Conservation (phyloP, 805 yeast genomes). For the Tetrapisispora fleetii region DNA sequence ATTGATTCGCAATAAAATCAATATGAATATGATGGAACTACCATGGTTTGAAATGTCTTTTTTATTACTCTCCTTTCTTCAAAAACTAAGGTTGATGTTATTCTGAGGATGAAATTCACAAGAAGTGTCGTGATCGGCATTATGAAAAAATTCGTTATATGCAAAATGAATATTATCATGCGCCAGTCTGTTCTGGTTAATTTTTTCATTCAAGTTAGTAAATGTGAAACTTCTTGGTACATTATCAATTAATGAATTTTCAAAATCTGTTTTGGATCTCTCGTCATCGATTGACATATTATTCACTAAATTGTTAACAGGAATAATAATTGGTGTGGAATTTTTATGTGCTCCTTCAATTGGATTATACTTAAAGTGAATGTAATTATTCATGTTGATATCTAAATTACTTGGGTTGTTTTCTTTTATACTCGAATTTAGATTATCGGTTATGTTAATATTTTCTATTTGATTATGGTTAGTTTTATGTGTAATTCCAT, state of each 20-base stretch:
- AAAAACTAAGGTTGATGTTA: background rate
- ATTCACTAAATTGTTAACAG: constrained; percentile 10
- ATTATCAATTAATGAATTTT: constrained; percentile 3
- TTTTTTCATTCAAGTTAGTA: background rate
- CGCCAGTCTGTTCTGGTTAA: background rate
- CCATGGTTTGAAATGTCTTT: background rate
- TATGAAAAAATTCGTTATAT: background rate
- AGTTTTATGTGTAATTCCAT: background rate
- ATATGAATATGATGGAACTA: background rate
- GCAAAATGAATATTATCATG: background rate
- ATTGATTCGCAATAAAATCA: background rate
- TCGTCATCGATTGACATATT: constrained; percentile 17
- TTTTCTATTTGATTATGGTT: background rate
- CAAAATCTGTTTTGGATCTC: background rate
- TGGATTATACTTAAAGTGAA: constrained; percentile 1
- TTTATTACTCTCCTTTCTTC: background rate
- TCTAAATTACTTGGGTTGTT: background rate
- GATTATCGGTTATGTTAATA: background rate
- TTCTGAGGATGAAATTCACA: background rate
- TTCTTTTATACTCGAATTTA: background rate
- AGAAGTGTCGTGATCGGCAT: background rate
- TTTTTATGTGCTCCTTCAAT: background rate
- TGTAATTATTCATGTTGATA: constrained; percentile 1
- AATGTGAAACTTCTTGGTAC: constrained; percentile 16
- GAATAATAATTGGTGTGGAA: background rate